Base-by-base conservation (phyloP, 1,284 basidiomycete species). In the Cystobasidium slooffiae region DNA sequence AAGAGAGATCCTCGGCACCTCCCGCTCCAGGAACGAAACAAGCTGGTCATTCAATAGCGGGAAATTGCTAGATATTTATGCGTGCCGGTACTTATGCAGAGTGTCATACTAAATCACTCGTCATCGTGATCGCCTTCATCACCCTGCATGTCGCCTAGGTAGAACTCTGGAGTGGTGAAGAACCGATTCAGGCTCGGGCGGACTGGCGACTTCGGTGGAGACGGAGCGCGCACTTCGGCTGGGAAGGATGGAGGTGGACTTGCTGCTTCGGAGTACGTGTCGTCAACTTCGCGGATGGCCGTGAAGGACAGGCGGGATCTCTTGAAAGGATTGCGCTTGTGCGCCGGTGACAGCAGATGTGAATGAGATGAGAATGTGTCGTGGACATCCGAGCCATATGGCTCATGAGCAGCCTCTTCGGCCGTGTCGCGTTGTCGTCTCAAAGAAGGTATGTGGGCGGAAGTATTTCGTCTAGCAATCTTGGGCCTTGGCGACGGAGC, bases 81-180 rank as follows among this genome's bases (percentile, higher is more conserved):
- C 24, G 55, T 10, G 24, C 6, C 22, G 9, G 24, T 7, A 22
- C 24, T 37, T 56, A 56, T 6, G 22, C 55, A 24, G 14, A 10
- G 43, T 16, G n/a, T 10, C 37, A 14, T 22, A 53, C 51, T 14
- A 49, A 64, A 31, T 6, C n/a, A 52, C 9, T 47, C 62, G 3
- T 49, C 66, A 22, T 68, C 66, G 31, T 68, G 51, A 37, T 68
- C 66, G 52, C 22, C 43, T 14, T n/a, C 55, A 43, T 44, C 51
- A 9, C 39, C 46, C 20, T 47, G 22, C 14, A 43, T 14, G n/a
- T 58, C 49, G 22, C 61, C 58, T n/a, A 55, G 46, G 55, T 49
- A 72, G 24, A 72, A 64, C 20, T 72, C 69, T 6, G 69, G 69
- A 14, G 47, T 49, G 9, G 69, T 72, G 37, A 72, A 72, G 61